These are phyloP conservation scores for Pelargonium nanum DNA, from an alignment of 345 rosid genomes.

Conservation along the genomic window DNA sequence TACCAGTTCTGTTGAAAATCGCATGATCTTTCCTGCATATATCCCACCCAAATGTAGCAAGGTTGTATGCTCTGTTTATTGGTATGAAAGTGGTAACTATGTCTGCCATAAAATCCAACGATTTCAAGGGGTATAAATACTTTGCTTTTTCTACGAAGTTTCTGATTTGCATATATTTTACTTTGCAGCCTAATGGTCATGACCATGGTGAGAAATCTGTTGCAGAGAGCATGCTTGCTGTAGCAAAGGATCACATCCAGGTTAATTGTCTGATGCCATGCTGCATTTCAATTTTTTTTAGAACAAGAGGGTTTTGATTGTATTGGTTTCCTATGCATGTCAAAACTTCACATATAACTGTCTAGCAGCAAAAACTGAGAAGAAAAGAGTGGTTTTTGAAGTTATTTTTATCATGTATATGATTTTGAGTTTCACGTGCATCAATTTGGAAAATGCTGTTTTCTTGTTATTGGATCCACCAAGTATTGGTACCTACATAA, in stretches of 20 bases:
- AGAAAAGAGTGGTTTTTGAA: too few relatives aligned
- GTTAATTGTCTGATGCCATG: slow-evolving; percentile 16
- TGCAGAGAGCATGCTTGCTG: slow-evolving; percentile 61
- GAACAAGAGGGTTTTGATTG: too few relatives aligned
- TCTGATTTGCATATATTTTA: too few relatives aligned
- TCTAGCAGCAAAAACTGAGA: not conserved
- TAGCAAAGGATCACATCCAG: slow-evolving; percentile 81
- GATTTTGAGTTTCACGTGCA: not conserved
- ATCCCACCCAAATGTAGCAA: not conserved
- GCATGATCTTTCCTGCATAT: not conserved
- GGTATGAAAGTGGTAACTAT: not conserved
- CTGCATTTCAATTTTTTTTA: too few relatives aligned
- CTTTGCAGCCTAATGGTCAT: slow-evolving; percentile 70
- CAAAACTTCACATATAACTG: not conserved
- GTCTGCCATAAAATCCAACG: not conserved
- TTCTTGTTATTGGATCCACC: not conserved
- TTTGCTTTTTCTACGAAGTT: too few relatives aligned
- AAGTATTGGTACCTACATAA: not conserved
- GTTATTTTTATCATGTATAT: too few relatives aligned
- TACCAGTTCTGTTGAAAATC: not conserved
- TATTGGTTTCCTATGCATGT: too few relatives aligned
- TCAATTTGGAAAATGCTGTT: not conserved
- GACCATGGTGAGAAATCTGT: slow-evolving; percentile 64
- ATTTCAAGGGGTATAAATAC: too few relatives aligned
- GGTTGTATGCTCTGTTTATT: not conserved